Conservation (phyloP, 129 eudicot genomes). For the Solidago caesia region DNA sequence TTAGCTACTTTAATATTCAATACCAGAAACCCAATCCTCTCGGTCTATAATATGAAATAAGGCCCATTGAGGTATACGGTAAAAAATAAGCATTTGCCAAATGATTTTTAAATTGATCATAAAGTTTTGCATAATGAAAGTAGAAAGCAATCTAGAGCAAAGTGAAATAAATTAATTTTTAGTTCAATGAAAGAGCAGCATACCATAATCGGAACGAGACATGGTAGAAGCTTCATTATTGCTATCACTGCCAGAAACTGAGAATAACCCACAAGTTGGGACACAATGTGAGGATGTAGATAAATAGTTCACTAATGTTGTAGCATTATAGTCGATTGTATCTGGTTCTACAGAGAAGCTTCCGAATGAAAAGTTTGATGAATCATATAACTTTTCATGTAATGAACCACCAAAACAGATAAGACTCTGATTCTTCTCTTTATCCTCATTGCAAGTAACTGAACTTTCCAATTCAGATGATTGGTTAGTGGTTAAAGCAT, state of each 20-base stretch:
- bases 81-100: neutral
- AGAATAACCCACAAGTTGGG: conserved; percentile 22
- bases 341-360: conserved; percentile 26
- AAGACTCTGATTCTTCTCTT: conserved; percentile 21
- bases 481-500: conserved; percentile 20
- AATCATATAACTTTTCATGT: conserved; percentile 18
- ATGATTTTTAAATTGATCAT: neutral
- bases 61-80: no score
- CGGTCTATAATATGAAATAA: no score
- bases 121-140: neutral
- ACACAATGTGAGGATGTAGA: conserved; percentile 17
- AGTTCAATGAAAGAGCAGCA: conserved; percentile 4
- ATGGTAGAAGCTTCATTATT: conserved; percentile 17
- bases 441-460: conserved; percentile 25
- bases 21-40: neutral
- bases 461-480: conserved; percentile 29
- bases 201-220: conserved; percentile 40
- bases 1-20: neutral
- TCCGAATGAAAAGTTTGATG: conserved; percentile 15
- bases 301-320: conserved; percentile 5
- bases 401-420: conserved; percentile 20
- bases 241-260: conserved; percentile 5
- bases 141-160: neutral
- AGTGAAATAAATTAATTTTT: neutral
- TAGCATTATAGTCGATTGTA: conserved; percentile 12